Conservation (phyloP, 331 rosid genomes). For the Erythrophleum ivorense region DNA sequence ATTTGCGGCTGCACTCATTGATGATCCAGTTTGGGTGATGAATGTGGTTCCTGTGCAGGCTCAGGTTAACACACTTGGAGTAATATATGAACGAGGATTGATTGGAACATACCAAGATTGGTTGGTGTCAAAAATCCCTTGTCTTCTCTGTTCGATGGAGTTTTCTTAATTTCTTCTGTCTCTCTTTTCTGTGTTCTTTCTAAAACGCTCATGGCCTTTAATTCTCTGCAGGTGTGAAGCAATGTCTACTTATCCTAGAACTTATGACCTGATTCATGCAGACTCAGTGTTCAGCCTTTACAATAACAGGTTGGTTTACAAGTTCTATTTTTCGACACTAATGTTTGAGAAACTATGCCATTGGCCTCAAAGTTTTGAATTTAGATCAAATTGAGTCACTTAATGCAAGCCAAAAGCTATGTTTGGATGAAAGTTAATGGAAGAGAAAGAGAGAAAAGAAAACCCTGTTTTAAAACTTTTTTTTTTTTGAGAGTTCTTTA, state of each 20-base stretch:
- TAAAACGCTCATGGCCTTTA: conserved; percentile 9
- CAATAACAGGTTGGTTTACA: conserved; percentile 54
- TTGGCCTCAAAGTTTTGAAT: not conserved
- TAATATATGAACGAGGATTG: conserved; percentile 75
- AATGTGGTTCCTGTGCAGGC: conserved; percentile 78
- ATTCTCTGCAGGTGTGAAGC: conserved; percentile 79
- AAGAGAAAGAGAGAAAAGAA: not conserved
- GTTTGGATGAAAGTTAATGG: not conserved
- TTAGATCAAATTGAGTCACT: not conserved
- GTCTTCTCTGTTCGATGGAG: not conserved
- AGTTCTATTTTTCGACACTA: not conserved
- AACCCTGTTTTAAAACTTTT: no score
- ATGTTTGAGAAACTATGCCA: conserved; percentile 6
- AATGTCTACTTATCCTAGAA: conserved; percentile 92
- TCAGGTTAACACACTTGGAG: conserved; percentile 72
- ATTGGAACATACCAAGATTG: conserved; percentile 86
- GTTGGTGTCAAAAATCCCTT: conserved; percentile 40
- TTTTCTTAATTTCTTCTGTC: not conserved
- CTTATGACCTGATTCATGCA: conserved; percentile 84
- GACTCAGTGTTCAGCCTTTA: conserved; percentile 78
- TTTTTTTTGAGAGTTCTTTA: no score
- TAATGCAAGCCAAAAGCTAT: not conserved
- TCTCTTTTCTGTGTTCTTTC: not conserved
- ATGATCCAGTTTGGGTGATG: conserved; percentile 90
- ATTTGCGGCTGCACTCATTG: conserved; percentile 66